These are phyloP conservation scores for Sutorius eximius DNA, from an alignment of 1,284 basidiomycete genomes.

Conservation along the genomic window DNA sequence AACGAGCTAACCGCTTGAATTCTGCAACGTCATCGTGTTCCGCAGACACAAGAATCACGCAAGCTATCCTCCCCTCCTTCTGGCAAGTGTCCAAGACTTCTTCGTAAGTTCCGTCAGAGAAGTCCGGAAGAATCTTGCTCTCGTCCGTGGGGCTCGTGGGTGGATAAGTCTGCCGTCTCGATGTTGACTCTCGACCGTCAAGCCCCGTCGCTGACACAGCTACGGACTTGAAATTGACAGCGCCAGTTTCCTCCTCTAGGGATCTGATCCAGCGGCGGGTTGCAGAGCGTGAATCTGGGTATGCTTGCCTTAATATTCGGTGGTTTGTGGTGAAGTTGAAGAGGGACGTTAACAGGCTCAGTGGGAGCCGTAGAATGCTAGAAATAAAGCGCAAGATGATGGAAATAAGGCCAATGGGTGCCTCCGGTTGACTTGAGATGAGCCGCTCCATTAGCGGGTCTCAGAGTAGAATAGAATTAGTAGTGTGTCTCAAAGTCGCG, in stretches of 20 bases:
- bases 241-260: slow-evolving; percentile 80
- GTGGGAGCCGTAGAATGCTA: slow-evolving; percentile 50
- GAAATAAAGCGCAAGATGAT: slow-evolving; percentile 56
- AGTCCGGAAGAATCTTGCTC: slow-evolving; percentile 68
- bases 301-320: slow-evolving; percentile 36
- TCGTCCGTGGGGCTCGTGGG: slow-evolving; percentile 35
- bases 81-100: slow-evolving; percentile 72
- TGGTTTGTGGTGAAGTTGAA: slow-evolving; percentile 46
- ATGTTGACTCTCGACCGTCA: slow-evolving; percentile 25
- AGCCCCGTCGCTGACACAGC: slow-evolving; percentile 42
- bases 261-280: slow-evolving; percentile 73
- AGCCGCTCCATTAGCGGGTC: slow-evolving; percentile 25
- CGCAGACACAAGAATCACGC: slow-evolving; percentile 82
- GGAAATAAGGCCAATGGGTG: slow-evolving; percentile 49
- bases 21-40: slow-evolving; percentile 88
- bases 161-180: slow-evolving; percentile 29
- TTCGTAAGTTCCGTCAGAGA: slow-evolving; percentile 83
- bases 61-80: slow-evolving; percentile 71
- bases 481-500: no score
- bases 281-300: slow-evolving; percentile 46
- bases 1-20: slow-evolving; percentile 70
- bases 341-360: slow-evolving; percentile 39
- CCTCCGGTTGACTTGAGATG: slow-evolving; percentile 13
- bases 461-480: no score
- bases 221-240: slow-evolving; percentile 48